Evolutionary conservation across 2,329 filamentous ascomycete genomes (phyloP), one percentile per base, ranked within the genome.

Genomic region (Orbilia oligospora): DNA sequence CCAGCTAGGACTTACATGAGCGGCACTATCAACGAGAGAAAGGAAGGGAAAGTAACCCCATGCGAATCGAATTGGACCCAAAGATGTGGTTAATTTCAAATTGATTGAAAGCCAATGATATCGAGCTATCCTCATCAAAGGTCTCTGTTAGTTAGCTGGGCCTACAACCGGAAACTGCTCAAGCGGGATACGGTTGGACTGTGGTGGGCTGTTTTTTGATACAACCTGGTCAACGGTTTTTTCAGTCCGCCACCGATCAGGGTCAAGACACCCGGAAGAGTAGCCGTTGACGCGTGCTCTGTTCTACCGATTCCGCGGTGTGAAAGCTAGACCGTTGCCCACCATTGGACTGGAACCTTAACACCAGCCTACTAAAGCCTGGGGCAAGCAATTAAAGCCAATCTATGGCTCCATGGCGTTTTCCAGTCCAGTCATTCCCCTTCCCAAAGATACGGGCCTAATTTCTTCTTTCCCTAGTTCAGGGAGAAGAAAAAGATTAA

Each of bases 271-370:
- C 73, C 70, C 73, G 73, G 73, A 77, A 77, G 67, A 77, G 67
- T 77, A 77, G 66, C 73, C 73, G 73, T 77, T 77, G 73, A 77
- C 73, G 73, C 73, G 73, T 77, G 73, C 73, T 77, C 73, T 77
- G 73, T 71, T 77, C 73, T 71, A 77, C 73, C 73, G 73, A 77
- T 77, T 77, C 73, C 73, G 73, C 73, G 73, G 73, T 67, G 73
- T 67, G 49, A 77, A 69, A 61, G 73, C 61, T 67, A 27, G 41
- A 46, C 66, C 66, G 67, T 67, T 66, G 73, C 27, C 72, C 67
- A 53, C 58, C 73, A 70, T 67, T 73, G 61, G 70, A 71, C 61
- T 77, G 67, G 67, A 58, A 33, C 61, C 73, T 67, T 77, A 71
- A 77, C 22, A 53, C 41, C 41, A 22, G 20, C 66, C 55, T 49